phyloP scores from a whole-genome alignment of 441 rosid genomes.

The Mallotus repandus region DNA sequence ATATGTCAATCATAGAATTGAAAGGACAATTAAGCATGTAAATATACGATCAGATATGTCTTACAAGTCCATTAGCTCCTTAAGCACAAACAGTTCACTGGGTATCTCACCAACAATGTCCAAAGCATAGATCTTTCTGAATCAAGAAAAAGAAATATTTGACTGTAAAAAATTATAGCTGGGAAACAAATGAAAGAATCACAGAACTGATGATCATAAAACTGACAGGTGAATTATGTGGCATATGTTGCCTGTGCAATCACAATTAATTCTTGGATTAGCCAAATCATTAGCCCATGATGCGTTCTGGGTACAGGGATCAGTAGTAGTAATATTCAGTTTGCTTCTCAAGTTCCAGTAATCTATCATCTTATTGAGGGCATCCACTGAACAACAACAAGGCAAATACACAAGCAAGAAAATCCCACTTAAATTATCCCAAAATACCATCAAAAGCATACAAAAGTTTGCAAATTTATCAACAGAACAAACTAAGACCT shows the following conservation, averaged over 20 bases:
- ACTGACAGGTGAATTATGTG: conserved; percentile 50
- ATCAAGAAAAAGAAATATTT: background rate
- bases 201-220: background rate
- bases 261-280: conserved; percentile 50
- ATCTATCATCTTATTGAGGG: conserved; percentile 42
- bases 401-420: background rate
- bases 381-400: conserved; percentile 36
- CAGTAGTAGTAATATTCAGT: conserved; percentile 36
- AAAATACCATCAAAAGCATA: background rate
- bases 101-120: conserved; percentile 53
- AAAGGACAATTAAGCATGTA: background rate
- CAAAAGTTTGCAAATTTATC: background rate
- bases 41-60: conserved; percentile 14
- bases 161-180: background rate
- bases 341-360: conserved; percentile 47
- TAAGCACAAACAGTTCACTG: conserved; percentile 43
- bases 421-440: background rate
- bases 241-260: conserved; percentile 40
- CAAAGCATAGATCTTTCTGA: conserved; percentile 62
- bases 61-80: conserved; percentile 49
- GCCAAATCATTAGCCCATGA: conserved; percentile 37
- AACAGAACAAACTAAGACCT: conserved; percentile 29
- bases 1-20: conserved; percentile 4
- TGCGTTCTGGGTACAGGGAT: conserved; percentile 45
- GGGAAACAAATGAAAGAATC: background rate